Evolutionary conservation across 2,329 filamentous ascomycete species (phyloP).

Genomic region (Aspergillus hortae): DNA sequence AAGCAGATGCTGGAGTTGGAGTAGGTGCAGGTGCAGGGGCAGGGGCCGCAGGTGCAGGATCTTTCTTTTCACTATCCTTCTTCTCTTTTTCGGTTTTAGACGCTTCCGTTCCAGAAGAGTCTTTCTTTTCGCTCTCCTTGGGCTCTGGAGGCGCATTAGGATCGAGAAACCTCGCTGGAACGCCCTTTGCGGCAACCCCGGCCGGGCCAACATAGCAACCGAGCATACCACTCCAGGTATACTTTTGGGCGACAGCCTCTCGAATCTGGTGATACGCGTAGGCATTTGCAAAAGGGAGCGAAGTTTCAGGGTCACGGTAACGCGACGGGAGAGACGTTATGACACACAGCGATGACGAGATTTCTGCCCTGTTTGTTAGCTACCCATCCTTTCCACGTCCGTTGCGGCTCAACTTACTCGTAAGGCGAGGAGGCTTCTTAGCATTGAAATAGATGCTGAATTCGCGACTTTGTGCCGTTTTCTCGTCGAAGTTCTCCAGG

Average conservation of each 20-base stretch:
- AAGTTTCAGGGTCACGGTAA: conserved; percentile 81
- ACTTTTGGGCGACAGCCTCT: conserved; percentile 67
- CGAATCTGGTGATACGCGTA: conserved; percentile 77
- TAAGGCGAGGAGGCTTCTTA: conserved; percentile 46
- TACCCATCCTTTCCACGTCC: background rate
- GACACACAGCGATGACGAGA: conserved; percentile 60
- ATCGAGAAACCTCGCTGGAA: conserved; percentile 69
- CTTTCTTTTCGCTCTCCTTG: conserved; percentile 10
- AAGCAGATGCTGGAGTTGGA: background rate
- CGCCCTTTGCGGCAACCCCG: conserved; percentile 63
- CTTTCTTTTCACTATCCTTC: conserved; percentile 9
- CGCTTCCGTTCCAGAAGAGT: conserved; percentile 1
- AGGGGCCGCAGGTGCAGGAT: background rate
- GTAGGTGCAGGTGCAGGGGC: conserved; percentile 1
- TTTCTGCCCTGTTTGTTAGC: conserved; percentile 32
- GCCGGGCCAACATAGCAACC: conserved; percentile 75
- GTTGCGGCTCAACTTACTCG: conserved; percentile 37
- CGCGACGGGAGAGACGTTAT: conserved; percentile 79
- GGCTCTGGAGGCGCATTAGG: conserved; percentile 13
- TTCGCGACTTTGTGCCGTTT: conserved; percentile 52
- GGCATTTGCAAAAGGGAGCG: conserved; percentile 73
- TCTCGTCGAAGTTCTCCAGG: conserved; percentile 56
- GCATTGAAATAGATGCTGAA: conserved; percentile 56
- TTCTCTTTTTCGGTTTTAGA: conserved; percentile 7
- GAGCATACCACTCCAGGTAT: conserved; percentile 76